phyloP scores from a whole-genome alignment of 2,329 filamentous ascomycete species.

The Epichloe festucae region DNA sequence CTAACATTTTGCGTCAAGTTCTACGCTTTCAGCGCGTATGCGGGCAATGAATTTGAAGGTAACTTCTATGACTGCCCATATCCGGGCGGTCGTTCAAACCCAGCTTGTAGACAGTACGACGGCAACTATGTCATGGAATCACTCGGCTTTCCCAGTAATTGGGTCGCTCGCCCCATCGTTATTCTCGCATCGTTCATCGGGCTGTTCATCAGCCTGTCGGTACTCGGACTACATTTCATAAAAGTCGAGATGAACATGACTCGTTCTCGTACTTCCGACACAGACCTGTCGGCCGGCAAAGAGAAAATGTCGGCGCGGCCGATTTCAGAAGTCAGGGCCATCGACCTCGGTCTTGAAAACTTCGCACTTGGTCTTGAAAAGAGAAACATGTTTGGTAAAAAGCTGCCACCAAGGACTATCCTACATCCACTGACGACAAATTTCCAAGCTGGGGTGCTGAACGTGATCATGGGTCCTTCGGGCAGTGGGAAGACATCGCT shows the following conservation, averaged over 20 bases:
- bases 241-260: constrained; percentile 59
- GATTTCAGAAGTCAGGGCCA: constrained; percentile 39
- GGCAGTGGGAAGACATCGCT: constrained; percentile 66
- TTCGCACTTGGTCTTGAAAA: constrained; percentile 56
- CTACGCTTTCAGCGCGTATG: constrained; percentile 59
- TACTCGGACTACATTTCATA: constrained; percentile 48
- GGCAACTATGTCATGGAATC: constrained; percentile 57
- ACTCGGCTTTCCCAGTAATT: constrained; percentile 53
- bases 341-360: constrained; percentile 50
- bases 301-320: constrained; percentile 50
- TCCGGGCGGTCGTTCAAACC: constrained; percentile 46
- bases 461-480: constrained; percentile 70
- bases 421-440: constrained; percentile 52
- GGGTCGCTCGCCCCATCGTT: constrained; percentile 55
- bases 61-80: constrained; percentile 62
- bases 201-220: constrained; percentile 49
- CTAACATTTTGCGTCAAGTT: constrained; percentile 30
- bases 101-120: constrained; percentile 54
- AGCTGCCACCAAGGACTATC: constrained; percentile 42
- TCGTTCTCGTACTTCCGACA: constrained; percentile 43
- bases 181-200: constrained; percentile 47
- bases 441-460: constrained; percentile 56
- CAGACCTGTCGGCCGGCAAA: constrained; percentile 55
- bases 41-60: constrained; percentile 58
- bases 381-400: constrained; percentile 39